Evolutionary conservation across 192 early-diverging fungal species (phyloP).

Genomic region (Umbelopsis sp.): DNA sequence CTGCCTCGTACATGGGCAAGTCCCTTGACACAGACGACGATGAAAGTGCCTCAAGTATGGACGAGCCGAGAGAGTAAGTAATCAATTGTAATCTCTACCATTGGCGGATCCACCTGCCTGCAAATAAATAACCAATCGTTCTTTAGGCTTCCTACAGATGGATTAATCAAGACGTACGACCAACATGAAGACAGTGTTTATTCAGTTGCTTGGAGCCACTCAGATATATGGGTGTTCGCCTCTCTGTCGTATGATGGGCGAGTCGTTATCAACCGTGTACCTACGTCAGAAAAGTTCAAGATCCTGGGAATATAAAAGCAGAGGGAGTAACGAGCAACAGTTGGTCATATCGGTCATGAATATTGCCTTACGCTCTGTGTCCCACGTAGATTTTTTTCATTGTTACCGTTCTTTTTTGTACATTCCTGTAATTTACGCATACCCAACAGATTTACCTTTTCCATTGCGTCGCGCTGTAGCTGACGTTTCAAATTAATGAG

Average conservation of each 20-base stretch:
- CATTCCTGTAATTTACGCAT: too few species aligned
- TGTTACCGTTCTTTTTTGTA: neutral
- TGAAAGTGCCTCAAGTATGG: conserved; percentile 32
- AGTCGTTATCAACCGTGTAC: conserved; percentile 90
- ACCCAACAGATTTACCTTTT: too few species aligned
- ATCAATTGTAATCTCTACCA: too few species aligned
- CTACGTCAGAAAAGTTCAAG: conserved; percentile 47
- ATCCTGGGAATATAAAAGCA: conserved; percentile 30
- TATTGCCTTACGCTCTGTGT: too few species aligned
- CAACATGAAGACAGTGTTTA: conserved; percentile 97
- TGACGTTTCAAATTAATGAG: too few species aligned
- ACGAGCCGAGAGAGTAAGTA: neutral
- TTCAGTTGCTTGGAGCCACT: conserved; percentile 83
- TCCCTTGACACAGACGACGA: conserved; percentile 37
- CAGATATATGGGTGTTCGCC: conserved; percentile 94
- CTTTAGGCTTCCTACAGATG: conserved; percentile 63
- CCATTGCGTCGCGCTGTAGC: too few species aligned
- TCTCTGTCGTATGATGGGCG: conserved; percentile 93
- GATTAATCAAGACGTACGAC: conserved; percentile 84
- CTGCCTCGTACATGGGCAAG: conserved; percentile 55
- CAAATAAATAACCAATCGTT: neutral
- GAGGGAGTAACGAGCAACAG: neutral
- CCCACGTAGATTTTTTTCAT: neutral
- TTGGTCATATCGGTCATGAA: neutral
- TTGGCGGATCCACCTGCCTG: too few species aligned